Evolutionary conservation across 441 rosid genomes (phyloP), one percentile per base, ranked within the genome.

Genomic region (Adansonia madagascariensis): DNA sequence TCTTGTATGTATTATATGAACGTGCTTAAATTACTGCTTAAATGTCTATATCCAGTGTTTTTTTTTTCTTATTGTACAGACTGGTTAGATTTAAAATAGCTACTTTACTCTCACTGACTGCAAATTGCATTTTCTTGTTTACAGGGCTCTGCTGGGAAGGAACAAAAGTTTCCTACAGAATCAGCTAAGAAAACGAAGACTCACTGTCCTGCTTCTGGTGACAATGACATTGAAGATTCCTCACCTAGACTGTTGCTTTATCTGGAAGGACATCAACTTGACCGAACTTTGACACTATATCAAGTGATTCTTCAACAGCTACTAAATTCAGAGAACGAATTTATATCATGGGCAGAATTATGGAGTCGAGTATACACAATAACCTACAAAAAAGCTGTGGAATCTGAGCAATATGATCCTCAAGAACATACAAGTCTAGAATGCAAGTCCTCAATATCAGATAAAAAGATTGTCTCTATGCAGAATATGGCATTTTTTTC

Each of bases 251-350:
- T 97, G 81, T 66, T 77, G 78, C 88, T 97, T 86, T 91, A 84
- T 83, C 84, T 97, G 35, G 93, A 87, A 61, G 99, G 98, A 47
- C 80, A 82, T 82, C 86, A 84, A 82, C 81, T 97, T 71, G 90
- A 92, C 74, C 82, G 68, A 44, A 86, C 85, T 43, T 78, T 85
- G 84, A 87, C 98, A 22, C 73, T 97, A 47, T 97, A 91, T 87
- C 99, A 97, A 83, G 93, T 93, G 72, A 85, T 97, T 79, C 89
- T 97, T 83, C 93, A 85, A 77, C 94, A 89, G 78, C 85, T 83
- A 81, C 78, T 94, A 35, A 89, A 85, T 84, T 85, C 88, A 63
- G 92, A 86, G 76, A 80, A 50, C 55, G 98, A 92, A 78, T 77
- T 82, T 20, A 78, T 83, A 75, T 69, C 80, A 10, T 83, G 88